Conservation (phyloP, 805 yeast species). For the Yamadazyma philogaea region DNA sequence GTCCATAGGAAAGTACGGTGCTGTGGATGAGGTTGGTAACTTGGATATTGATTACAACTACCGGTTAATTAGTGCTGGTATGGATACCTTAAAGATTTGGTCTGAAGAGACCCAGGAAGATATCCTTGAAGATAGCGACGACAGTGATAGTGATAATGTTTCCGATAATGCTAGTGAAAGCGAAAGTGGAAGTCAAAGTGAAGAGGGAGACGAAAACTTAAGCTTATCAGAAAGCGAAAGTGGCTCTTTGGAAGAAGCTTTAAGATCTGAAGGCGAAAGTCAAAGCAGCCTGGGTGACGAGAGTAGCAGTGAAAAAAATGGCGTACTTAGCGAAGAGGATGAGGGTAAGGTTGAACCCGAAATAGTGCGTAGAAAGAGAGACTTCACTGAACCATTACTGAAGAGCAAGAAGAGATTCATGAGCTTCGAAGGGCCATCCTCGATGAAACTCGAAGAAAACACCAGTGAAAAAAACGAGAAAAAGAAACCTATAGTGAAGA, state of each 20-base stretch:
- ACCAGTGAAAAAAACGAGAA: conserved; percentile 9
- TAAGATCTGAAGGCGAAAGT: neutral
- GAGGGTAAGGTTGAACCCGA: neutral
- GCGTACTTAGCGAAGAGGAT: neutral
- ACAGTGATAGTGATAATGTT: conserved; percentile 21
- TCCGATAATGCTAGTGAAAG: conserved; percentile 23
- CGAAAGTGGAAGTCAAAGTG: conserved; percentile 13
- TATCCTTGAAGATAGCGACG: conserved; percentile 17
- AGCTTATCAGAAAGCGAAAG: neutral
- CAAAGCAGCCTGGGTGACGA: conserved; percentile 6
- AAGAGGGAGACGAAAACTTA: conserved; percentile 11
- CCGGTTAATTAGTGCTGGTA: conserved; percentile 76
- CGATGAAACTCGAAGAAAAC: conserved; percentile 12
- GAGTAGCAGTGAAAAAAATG: neutral
- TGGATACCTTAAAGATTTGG: conserved; percentile 84
- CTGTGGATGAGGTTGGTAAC: conserved; percentile 67
- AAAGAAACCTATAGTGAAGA: conserved; percentile 32
- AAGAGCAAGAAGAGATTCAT: conserved; percentile 3
- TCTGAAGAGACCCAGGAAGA: conserved; percentile 25
- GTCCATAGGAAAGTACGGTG: conserved; percentile 31
- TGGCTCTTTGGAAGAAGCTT: neutral
- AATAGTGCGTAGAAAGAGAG: conserved; percentile 16
- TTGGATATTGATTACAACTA: conserved; percentile 81
- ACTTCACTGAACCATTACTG: neutral
- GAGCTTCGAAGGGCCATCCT: neutral